Conservation (phyloP, 108 stramenopile species). For the Nitzschia sp. region DNA sequence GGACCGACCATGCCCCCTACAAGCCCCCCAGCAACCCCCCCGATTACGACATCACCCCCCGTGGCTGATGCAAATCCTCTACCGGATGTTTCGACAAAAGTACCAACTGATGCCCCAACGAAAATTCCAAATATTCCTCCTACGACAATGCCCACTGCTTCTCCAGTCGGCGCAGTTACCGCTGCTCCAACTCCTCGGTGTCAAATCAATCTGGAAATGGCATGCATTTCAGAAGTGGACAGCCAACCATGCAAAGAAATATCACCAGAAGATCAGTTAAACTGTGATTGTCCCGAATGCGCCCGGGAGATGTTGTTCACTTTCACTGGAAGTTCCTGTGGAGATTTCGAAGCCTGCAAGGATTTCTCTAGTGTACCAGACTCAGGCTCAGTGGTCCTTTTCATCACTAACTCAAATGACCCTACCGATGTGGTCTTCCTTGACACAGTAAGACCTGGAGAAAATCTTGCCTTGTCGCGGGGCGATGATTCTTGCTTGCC, state of each 20-base stretch:
- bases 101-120: background rate
- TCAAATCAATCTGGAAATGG: background rate
- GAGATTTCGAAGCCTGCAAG: background rate
- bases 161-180: background rate
- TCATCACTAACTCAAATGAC: constrained; percentile 7
- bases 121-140: background rate
- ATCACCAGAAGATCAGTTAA: background rate
- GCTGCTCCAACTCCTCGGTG: background rate
- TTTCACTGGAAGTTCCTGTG: constrained; percentile 15
- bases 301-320: constrained; percentile 8
- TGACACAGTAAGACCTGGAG: background rate
- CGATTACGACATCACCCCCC: too few relatives aligned
- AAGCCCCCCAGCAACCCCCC: background rate
- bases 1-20: background rate
- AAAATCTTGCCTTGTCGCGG: background rate
- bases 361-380: constrained; percentile 2
- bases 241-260: constrained; percentile 10
- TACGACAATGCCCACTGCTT: background rate
- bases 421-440: constrained; percentile 3
- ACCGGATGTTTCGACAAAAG: too few relatives aligned
- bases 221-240: background rate
- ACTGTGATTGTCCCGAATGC: constrained; percentile 17
- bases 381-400: constrained; percentile 6
- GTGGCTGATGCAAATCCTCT: too few relatives aligned
- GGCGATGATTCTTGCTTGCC: background rate